These are phyloP conservation scores for Musa schizocarpa DNA, from an alignment of 176 grass and related monocot genomes.

Conservation along the genomic window DNA sequence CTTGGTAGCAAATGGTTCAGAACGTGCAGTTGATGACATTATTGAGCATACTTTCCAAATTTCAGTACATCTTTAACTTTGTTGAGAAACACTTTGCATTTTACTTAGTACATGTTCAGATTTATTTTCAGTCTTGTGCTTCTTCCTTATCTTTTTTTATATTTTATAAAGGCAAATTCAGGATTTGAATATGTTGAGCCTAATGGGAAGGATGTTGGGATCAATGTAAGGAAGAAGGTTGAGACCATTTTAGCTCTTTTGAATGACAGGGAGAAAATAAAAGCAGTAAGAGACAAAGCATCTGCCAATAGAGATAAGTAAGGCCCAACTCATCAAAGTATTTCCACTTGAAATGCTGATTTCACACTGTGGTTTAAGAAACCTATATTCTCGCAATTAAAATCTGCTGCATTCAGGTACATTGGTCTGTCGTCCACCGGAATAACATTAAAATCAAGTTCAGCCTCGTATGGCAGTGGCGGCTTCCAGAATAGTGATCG, in stretches of 20 bases:
- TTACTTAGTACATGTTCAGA: too few relatives aligned
- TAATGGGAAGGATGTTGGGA: slow-evolving; percentile 90
- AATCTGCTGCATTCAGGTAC: slow-evolving; percentile 49
- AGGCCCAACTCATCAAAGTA: slow-evolving; percentile 21
- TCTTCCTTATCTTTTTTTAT: slow-evolving; percentile 5
- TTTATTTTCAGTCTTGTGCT: slow-evolving; percentile 19
- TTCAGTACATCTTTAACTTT: slow-evolving; percentile 47
- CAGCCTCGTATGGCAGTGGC: slow-evolving; percentile 49
- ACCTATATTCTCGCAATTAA: neutral
- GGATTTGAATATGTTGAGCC: slow-evolving; percentile 93
- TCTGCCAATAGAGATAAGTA: slow-evolving; percentile 83
- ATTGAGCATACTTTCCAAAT: slow-evolving; percentile 79
- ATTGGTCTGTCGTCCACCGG: slow-evolving; percentile 87
- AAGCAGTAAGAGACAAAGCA: slow-evolving; percentile 85
- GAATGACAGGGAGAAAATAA: slow-evolving; percentile 91
- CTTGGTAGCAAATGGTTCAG: slow-evolving; percentile 92
- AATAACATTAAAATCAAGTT: slow-evolving; percentile 80
- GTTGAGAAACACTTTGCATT: neutral
- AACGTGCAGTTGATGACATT: slow-evolving; percentile 92
- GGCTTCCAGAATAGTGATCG: slow-evolving; percentile 37
- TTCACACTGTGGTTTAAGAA: neutral
- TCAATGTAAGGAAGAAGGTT: slow-evolving; percentile 97
- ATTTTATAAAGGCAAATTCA: slow-evolving; percentile 53
- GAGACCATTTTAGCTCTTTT: slow-evolving; percentile 75
- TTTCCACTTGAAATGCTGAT: slow-evolving; percentile 1